Base-by-base conservation (phyloP, 352 stramenopile genomes). In the Peronosclerospora sorghi region DNA sequence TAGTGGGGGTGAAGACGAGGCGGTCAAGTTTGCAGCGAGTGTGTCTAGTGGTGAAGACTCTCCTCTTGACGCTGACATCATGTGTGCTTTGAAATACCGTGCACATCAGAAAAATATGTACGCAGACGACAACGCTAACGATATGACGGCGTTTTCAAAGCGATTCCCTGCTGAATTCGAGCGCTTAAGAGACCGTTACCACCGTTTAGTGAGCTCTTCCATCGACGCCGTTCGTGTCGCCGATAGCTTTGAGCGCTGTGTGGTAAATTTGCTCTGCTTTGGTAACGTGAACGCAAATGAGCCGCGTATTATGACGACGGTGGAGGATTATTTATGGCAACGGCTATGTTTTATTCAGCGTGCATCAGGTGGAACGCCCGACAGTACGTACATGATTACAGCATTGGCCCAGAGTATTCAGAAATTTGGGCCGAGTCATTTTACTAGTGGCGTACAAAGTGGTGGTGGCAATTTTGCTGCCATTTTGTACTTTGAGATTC, bases 291-390 rank as follows among this genome's bases (percentile, higher is more conserved):
- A 89, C 41, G 66, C 70, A 14, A 86, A 76, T 27, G 75, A 92
- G 43, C 53, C 62, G 2, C 74, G 74, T 30, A 81, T 92, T 32
- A 49, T 86, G 27, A 77, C 73, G 19, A 92, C 77, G 17, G 75
- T 92, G 34, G 79, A 92, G 56, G 79, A 92, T 45, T 92, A 89
- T 41, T 29, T 92, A 37, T 92, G 79, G 79, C 79, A 92, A 45
- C 73, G 77, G 0, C 60, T 88, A 18, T 88, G 73, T 51, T 92
- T 88, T 34, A 73, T 86, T 21, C 72, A 89, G 59, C 69, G 60
- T 17, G 58, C 65, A 9, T 55, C 48, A 8, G 38, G 47, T 23
- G 56, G 48, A 10, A 45, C 53, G 1, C 54, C 70, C 0, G 70
- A 85, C 37, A 77, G 67, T 36, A 49, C 55, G 4, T 89, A 89